Evolutionary conservation across 2,329 filamentous ascomycete genomes (phyloP).

Genomic region (Cytospora mali): DNA sequence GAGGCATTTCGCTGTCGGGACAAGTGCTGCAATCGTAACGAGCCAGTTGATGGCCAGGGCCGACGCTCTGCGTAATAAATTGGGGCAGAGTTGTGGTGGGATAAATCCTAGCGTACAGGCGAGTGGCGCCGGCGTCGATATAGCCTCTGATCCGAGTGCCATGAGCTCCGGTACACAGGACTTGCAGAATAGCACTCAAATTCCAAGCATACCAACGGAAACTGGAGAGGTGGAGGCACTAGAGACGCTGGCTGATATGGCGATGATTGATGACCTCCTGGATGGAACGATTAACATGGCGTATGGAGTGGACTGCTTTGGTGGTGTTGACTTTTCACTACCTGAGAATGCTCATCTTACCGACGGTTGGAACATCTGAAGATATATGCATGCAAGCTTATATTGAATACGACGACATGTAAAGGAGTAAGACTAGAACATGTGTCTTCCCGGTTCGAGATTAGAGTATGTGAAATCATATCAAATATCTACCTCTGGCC

Average conservation of each 20-base stretch:
- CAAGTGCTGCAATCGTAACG: conserved; percentile 37
- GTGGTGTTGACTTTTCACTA: conserved; percentile 19
- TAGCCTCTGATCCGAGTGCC: not conserved
- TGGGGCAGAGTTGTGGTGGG: not conserved
- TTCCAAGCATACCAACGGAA: not conserved
- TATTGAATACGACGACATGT: not conserved
- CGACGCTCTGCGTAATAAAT: not conserved
- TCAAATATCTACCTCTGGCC: no score
- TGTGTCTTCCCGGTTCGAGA: no score
- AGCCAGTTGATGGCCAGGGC: not conserved
- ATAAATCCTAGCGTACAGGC: not conserved
- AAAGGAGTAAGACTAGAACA: not conserved
- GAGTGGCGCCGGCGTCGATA: not conserved
- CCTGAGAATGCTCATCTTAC: not conserved
- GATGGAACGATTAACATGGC: conserved; percentile 26
- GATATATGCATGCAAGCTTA: not conserved
- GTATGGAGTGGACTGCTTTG: conserved; percentile 22
- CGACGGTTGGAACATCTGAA: not conserved
- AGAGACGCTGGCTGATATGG: not conserved
- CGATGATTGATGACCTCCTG: conserved; percentile 2
- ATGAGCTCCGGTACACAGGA: not conserved
- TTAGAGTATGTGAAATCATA: no score
- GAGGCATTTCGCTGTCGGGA: conserved; percentile 38
- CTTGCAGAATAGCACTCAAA: not conserved
- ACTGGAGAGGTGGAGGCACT: not conserved